phyloP scores from a whole-genome alignment of 129 eudicot genomes.

The Rutidosis leptorrhynchoides region DNA sequence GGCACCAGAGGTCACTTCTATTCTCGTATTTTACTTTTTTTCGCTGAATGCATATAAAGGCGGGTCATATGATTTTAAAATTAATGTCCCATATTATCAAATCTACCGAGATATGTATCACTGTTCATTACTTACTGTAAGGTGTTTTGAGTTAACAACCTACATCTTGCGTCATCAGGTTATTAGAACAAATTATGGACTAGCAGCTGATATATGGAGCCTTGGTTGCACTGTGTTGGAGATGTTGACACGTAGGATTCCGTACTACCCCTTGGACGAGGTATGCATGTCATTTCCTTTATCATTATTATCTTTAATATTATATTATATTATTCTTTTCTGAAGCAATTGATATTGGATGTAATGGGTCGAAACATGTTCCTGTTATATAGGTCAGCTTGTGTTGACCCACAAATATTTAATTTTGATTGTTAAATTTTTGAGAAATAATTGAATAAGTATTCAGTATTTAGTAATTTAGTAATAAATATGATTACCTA shows the following conservation, averaged over 20 bases:
- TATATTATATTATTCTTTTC: background rate
- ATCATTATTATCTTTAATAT: background rate
- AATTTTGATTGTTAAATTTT: too few relatives aligned
- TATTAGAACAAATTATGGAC: slow-evolving; percentile 72
- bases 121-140: background rate
- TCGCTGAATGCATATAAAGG: background rate
- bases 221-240: slow-evolving; percentile 92
- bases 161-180: slow-evolving; percentile 40
- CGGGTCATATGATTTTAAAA: background rate
- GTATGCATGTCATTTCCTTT: slow-evolving; percentile 40
- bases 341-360: background rate
- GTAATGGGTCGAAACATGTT: background rate
- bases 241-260: slow-evolving; percentile 75
- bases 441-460: too few relatives aligned
- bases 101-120: background rate
- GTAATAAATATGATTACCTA: too few relatives aligned
- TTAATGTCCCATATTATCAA: background rate
- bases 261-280: slow-evolving; percentile 75
- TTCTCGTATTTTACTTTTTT: slow-evolving; percentile 5
- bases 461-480: too few relatives aligned
- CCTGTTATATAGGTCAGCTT: background rate
- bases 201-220: slow-evolving; percentile 94
- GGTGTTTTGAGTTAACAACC: background rate
- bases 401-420: background rate
- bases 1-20: slow-evolving; percentile 55